Base-by-base conservation (phyloP, 2,329 filamentous ascomycete species). In the Leptodontidium sp. region DNA sequence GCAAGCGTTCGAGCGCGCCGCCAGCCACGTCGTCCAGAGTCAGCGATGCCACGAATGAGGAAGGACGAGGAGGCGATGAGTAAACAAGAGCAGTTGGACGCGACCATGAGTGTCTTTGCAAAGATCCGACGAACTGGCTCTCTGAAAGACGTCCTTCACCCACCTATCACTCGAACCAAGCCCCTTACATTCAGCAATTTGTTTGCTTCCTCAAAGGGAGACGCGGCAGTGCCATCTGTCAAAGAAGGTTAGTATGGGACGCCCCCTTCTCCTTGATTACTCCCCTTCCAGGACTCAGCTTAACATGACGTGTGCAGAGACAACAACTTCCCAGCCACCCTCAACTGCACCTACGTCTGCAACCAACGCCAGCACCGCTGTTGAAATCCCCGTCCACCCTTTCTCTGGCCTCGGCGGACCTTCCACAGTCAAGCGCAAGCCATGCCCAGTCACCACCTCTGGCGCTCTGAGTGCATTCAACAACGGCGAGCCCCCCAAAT, bases 181-280 rank as follows among this genome's bases (percentile, higher is more conserved):
- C 66, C 66, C 21, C 40, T 70, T 14, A 68, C 64, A 0, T 52
- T 70, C 26, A 63, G 53, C 32, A 57, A 47, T 24, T 47, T 70
- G 38, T 55, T 66, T 35, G 45, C 38, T 35, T 49, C 55, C 5
- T 12, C 43, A 21, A 64, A 57, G 21, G 49, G 26, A 47, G 53
- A 43, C 57, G 7, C 21, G 11, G 14, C n/a, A 17, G 47, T 66
- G 17, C 38, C 29, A 40, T 26, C 57, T 55, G 29, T 63, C 12
- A 9, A 26, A 14, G 50, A 49, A 38, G 38, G 66, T 67, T 8
- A 64, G 59, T 59, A n/a, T 14, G 0, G 8, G 26, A 24, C 17
- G 3, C n/a, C 29, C 8, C 2, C 4, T 12, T 6, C 29, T n/a
- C 5, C 4, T 5, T 12, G n/a, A 24, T 7, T 1, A n/a, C 45